Base-by-base conservation (phyloP, 306 rosid species). In the Chamaecrista fasciculata region DNA sequence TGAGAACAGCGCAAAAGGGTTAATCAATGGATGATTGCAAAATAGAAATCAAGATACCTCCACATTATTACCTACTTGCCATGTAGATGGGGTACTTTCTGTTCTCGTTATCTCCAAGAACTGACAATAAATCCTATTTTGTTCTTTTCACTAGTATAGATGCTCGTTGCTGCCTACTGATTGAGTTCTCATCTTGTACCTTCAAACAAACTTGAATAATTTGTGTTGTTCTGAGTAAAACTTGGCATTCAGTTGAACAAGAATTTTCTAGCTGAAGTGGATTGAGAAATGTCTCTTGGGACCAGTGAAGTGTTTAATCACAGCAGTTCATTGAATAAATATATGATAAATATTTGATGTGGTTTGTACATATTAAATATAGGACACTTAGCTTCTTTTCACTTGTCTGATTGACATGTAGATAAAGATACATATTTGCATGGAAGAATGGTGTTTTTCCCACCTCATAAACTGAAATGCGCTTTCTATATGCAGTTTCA, bases 401-500 rank as follows among this genome's bases (percentile, higher is more conserved):
- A 42, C 57, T 68, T 78, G 76, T 88, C 84, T 84, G 85, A 55
- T 59, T 64, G 70, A 86, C 69, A 20, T 75, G 80, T 44, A 84
- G 87, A 77, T 84, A 88, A 57, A 82, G 79, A 71, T 81, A 82
- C 82, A 76, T 79, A 73, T 86, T 80, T 52, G 89, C 82, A 72
- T 51, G 83, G 67, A 87, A 80, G 44, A 79, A 80, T 15, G 91
- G 85, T 12, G 78, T 67, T 64, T 61, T 73, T 26, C 92, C 92
- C 40, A 87, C 73, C 79, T 84, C 86, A 40, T 67, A 55, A 36
- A 85, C 75, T 18, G 95, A 95, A 78, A 80, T 63, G 12, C 91
- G 80, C 28, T 81, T 84, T 75, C 73, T 78, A 0, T 97, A 91
- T 6, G 95, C 89, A 9, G 95, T 88, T 81, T 94, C 99, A 39